These are phyloP conservation scores for Fomitopsis pinicola DNA, from an alignment of 1,284 basidiomycete genomes.

Conservation along the genomic window DNA sequence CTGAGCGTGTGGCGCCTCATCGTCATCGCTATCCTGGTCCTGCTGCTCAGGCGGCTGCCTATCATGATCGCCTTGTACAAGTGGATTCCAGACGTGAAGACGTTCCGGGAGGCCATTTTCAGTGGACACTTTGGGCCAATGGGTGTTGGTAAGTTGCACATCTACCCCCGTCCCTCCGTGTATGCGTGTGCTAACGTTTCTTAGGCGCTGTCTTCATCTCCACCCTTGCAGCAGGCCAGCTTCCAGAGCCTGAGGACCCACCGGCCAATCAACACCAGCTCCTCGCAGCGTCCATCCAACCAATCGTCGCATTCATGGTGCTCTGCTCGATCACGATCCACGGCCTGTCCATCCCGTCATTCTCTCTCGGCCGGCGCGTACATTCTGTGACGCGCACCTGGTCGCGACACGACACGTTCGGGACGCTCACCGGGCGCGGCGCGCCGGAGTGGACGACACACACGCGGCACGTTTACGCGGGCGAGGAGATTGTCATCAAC, in stretches of 20 bases:
- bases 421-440: slow-evolving; percentile 32
- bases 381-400: slow-evolving; percentile 87
- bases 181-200: slow-evolving; percentile 8
- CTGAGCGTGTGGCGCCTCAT: slow-evolving; percentile 81
- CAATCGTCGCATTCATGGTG: slow-evolving; percentile 90
- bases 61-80: slow-evolving; percentile 78
- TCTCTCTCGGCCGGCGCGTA: slow-evolving; percentile 85
- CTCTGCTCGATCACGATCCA: slow-evolving; percentile 84
- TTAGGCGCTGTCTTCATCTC: slow-evolving; percentile 86
- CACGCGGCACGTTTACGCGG: slow-evolving; percentile 62
- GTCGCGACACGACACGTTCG: slow-evolving; percentile 63
- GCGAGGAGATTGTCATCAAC: slow-evolving; percentile 79
- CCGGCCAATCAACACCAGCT: slow-evolving; percentile 61
- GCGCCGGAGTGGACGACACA: slow-evolving; percentile 73
- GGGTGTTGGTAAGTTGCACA: slow-evolving; percentile 59
- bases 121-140: slow-evolving; percentile 94
- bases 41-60: slow-evolving; percentile 82
- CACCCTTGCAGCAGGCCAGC: slow-evolving; percentile 72
- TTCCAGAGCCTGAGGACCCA: slow-evolving; percentile 54
- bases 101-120: slow-evolving; percentile 82
- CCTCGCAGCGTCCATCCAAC: slow-evolving; percentile 76
- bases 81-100: slow-evolving; percentile 94
- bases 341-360: slow-evolving; percentile 90
- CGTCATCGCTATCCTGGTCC: slow-evolving; percentile 74
- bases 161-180: not conserved